These are phyloP conservation scores for Saturnispora zaruensis DNA, from an alignment of 805 yeast genomes.

Conservation along the genomic window DNA sequence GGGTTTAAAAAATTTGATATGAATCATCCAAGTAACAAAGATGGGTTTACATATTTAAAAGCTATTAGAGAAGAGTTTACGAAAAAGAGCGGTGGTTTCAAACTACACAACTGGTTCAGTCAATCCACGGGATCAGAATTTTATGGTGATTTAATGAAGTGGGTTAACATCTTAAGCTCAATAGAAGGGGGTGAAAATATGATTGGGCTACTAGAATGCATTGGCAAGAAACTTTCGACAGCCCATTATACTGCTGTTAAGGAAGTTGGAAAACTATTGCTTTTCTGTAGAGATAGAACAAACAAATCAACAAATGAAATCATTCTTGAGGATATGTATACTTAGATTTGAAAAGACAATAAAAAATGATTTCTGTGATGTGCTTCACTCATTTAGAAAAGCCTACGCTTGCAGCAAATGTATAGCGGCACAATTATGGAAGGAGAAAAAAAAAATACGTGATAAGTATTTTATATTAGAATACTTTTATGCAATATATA, in stretches of 20 bases:
- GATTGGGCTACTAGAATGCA: slow-evolving; percentile 45
- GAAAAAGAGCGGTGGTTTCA: slow-evolving; percentile 25
- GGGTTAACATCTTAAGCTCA: slow-evolving; percentile 33
- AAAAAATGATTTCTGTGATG: background rate
- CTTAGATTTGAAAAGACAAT: background rate
- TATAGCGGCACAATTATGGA: background rate
- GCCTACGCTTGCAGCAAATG: background rate
- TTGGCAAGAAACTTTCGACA: slow-evolving; percentile 32
- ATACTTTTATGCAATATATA: slow-evolving; percentile 2
- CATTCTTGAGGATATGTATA: slow-evolving; percentile 45
- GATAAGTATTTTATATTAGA: background rate
- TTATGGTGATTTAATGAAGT: slow-evolving; percentile 34
- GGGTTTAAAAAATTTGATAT: slow-evolving; percentile 35
- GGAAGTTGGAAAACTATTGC: slow-evolving; percentile 46
- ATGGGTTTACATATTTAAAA: slow-evolving; percentile 42
- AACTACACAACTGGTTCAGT: slow-evolving; percentile 29
- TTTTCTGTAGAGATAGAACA: slow-evolving; percentile 47
- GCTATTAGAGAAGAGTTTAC: slow-evolving; percentile 40
- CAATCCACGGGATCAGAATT: slow-evolving; percentile 29
- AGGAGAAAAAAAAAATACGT: background rate
- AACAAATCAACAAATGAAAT: slow-evolving; percentile 37
- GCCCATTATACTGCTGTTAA: slow-evolving; percentile 50
- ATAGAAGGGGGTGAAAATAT: slow-evolving; percentile 40
- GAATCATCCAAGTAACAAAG: slow-evolving; percentile 28
- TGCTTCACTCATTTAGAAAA: no score